Percentiles rank a stretch among this genome's conserved stretches.
phyloP scores from a whole-genome alignment of 108 stramenopile genomes.

The Stephanodiscus triporus region DNA sequence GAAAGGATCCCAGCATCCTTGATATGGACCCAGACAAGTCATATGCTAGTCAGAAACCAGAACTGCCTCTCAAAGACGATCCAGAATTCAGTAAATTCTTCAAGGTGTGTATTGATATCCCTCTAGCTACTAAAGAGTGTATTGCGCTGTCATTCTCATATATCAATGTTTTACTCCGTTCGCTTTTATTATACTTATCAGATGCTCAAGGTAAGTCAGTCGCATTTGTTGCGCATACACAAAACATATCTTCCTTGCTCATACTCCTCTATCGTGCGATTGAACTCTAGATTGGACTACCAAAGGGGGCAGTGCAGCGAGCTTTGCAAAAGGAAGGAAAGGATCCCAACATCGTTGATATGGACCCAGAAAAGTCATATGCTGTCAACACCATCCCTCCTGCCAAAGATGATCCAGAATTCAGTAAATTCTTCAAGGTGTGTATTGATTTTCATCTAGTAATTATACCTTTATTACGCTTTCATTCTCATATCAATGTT shows the following conservation, averaged over 20 bases:
- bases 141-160: neutral
- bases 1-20: conserved; percentile 59
- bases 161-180: neutral
- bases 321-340: conserved; percentile 71
- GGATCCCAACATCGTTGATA: conserved; percentile 61
- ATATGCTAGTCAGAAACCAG: conserved; percentile 49
- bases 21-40: conserved; percentile 71
- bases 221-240: neutral
- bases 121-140: neutral
- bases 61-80: conserved; percentile 47
- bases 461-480: too few species aligned
- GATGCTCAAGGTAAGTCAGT: conserved; percentile 43
- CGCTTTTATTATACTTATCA: neutral
- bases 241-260: too few species aligned
- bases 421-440: conserved; percentile 58
- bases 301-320: too few species aligned
- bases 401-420: conserved; percentile 44
- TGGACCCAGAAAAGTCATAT: conserved; percentile 66
- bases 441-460: conserved; percentile 1
- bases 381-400: conserved; percentile 48
- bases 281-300: conserved; percentile 46
- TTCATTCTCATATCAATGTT: too few species aligned
- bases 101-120: conserved; percentile 28
- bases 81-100: conserved; percentile 57
- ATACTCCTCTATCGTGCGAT: neutral